Evolutionary conservation across 495 filamentous ascomycete genomes (phyloP), one percentile per base, ranked within the genome.

Genomic region (Hypoxylon cercidicola): DNA sequence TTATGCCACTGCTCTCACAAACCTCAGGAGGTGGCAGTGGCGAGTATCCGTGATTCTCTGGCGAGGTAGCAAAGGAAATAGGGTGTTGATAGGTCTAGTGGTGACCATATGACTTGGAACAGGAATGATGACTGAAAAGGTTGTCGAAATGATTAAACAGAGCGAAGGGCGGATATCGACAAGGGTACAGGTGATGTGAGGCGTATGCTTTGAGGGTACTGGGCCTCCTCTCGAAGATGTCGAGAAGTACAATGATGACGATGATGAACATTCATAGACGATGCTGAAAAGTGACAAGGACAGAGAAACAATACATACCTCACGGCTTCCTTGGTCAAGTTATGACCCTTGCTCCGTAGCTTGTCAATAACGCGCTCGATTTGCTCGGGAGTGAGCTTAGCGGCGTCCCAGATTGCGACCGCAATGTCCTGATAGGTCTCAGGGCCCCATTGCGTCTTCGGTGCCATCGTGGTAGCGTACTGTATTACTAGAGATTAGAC

Each of bases 291-390:
- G 32, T 37, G 9, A 43, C 40, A 19, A 44, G 16, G 16, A 52
- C 10, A 25, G 21, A 58, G 21, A 46, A 20, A 32, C 21, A 9
- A 35, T 54, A 19, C 35, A 37, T 65, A 65, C 62, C 54, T 39
- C 7, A 65, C n/a, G 1, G 20, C 49, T 2, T 59, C 16, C 6
- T 4, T 16, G 28, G 46, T 59, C 9, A 54, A 19, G 8, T 0
- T 11, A 19, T 59, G 37, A 8, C 49, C 55, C 3, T 34, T 1
- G 2, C 35, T 13, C 0, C n/a, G 9, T 0, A 64, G 43, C 25
- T 55, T 59, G 0, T 1, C 2, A 18, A 35, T 13, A 34, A 65
- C 45, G 0, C 16, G 21, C 4, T 35, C 49, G 6, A 18, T 12
- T 6, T 65, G 54, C 15, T 59, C 48, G 4, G 8, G 0, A 0